Conservation (phyloP, 2,329 filamentous ascomycete species). For the Podosphaera aphanis region DNA sequence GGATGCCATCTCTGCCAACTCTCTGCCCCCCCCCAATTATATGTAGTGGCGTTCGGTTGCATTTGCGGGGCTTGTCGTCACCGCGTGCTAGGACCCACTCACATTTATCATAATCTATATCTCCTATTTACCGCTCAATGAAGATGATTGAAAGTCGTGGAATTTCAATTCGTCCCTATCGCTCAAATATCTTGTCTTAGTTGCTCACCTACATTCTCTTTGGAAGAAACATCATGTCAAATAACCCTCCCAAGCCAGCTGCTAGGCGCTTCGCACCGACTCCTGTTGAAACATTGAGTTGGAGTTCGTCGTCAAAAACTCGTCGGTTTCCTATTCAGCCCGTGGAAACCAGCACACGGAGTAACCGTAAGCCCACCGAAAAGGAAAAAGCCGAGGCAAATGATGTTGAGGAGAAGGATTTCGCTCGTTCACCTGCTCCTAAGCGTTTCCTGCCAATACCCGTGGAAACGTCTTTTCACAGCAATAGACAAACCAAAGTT, state of each 20-base stretch:
- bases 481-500: conserved; percentile 20
- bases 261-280: conserved; percentile 14
- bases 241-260: conserved; percentile 11
- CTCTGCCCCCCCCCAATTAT: neutral
- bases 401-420: conserved; percentile 11
- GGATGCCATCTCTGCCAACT: neutral
- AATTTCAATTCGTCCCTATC: neutral
- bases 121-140: neutral
- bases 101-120: neutral
- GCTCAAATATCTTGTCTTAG: neutral
- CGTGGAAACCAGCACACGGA: conserved; percentile 21
- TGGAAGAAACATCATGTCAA: conserved; percentile 7
- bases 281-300: conserved; percentile 16
- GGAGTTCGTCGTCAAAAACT: conserved; percentile 9
- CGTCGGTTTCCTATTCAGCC: conserved; percentile 20
- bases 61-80: neutral
- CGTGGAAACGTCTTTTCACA: conserved; percentile 47
- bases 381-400: conserved; percentile 4
- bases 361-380: conserved; percentile 15
- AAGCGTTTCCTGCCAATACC: conserved; percentile 44
- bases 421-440: conserved; percentile 16
- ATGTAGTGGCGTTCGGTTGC: neutral
- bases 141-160: neutral
- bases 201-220: neutral
- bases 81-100: neutral